phyloP scores from a whole-genome alignment of 345 rosid genomes.

The Eutrema japonicum region DNA sequence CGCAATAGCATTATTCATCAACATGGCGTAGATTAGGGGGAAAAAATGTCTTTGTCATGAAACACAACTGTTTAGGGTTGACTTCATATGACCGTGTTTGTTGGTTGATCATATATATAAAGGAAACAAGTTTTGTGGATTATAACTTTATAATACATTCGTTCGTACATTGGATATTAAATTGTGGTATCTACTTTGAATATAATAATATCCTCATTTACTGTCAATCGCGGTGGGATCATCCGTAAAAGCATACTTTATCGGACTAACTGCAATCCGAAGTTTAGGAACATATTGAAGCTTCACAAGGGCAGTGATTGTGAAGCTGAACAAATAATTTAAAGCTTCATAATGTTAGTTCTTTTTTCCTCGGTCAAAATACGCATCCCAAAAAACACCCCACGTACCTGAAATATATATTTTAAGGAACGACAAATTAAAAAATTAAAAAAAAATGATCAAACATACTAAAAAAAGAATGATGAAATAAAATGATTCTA shows the following conservation, averaged over 20 bases:
- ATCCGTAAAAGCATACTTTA: neutral
- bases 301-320: neutral
- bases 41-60: neutral
- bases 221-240: neutral
- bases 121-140: constrained; percentile 5
- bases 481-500: neutral
- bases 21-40: neutral
- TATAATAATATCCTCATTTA: neutral
- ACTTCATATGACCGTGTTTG: constrained; percentile 9
- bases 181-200: neutral
- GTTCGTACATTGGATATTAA: neutral
- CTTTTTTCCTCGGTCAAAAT: neutral
- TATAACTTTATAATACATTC: neutral
- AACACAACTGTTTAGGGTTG: neutral
- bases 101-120: neutral
- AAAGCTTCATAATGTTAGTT: neutral
- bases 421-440: neutral
- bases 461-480: no score
- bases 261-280: no score
- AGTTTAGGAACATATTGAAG: no score
- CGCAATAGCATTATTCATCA: neutral
- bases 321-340: neutral
- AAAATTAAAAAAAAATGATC: neutral
- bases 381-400: neutral
- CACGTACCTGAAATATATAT: neutral